Evolutionary conservation across 2,329 filamentous ascomycete species (phyloP).

Genomic region (Neofusicoccum cordaticola): DNA sequence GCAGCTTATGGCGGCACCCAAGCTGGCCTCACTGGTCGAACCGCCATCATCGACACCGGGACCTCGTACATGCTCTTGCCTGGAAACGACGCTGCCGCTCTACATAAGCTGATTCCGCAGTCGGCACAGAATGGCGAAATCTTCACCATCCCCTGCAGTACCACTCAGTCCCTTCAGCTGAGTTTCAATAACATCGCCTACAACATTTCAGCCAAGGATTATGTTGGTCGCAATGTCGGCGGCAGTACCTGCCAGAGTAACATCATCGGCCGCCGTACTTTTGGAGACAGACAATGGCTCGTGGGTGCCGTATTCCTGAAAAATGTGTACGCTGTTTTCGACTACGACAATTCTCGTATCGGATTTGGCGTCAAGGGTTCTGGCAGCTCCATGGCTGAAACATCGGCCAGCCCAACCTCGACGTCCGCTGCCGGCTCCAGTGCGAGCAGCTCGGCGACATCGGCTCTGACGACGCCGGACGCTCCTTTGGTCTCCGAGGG

Average conservation of each 20-base stretch:
- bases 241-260: slow-evolving; percentile 59
- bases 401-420: background rate
- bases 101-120: slow-evolving; percentile 65
- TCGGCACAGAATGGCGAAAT: slow-evolving; percentile 57
- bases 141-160: slow-evolving; percentile 72
- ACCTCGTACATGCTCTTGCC: slow-evolving; percentile 78
- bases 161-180: slow-evolving; percentile 59
- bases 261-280: slow-evolving; percentile 69
- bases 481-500: background rate
- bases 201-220: slow-evolving; percentile 67
- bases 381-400: slow-evolving; percentile 9
- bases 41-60: slow-evolving; percentile 78
- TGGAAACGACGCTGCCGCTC: slow-evolving; percentile 58
- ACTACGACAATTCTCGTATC: slow-evolving; percentile 65
- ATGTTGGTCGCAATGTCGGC: slow-evolving; percentile 53
- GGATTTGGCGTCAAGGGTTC: slow-evolving; percentile 43
- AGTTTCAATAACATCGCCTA: slow-evolving; percentile 67
- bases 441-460: background rate
- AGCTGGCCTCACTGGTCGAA: slow-evolving; percentile 44
- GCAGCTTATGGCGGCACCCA: slow-evolving; percentile 60
- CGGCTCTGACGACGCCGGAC: background rate
- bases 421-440: background rate
- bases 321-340: slow-evolving; percentile 85
- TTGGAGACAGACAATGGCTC: slow-evolving; percentile 66
- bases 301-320: slow-evolving; percentile 83